Conservation (phyloP, 169 alveolate species). For the Plasmodium coatneyi region DNA sequence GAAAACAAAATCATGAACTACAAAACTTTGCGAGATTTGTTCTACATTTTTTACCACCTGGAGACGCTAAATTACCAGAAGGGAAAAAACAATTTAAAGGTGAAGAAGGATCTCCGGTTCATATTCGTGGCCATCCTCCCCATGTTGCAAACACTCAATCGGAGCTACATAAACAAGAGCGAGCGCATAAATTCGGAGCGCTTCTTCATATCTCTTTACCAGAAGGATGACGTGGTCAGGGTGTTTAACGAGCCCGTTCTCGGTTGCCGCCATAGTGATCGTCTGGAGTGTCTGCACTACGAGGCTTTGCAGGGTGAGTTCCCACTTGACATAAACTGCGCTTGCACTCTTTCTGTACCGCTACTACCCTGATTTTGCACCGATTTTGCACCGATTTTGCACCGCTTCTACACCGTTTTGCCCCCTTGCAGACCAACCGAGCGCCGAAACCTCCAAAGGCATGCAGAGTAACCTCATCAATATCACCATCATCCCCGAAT, state of each 20-base stretch:
- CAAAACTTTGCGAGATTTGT: constrained; percentile 65
- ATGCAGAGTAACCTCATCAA: constrained; percentile 56
- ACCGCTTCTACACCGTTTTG: neutral
- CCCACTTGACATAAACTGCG: neutral
- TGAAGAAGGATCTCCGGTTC: constrained; percentile 43
- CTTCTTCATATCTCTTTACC: constrained; percentile 59
- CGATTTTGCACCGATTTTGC: neutral
- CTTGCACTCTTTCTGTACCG: neutral
- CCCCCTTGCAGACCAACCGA: constrained; percentile 8
- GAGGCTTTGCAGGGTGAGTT: constrained; percentile 36
- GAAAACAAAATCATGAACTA: constrained; percentile 38
- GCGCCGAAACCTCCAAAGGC: constrained; percentile 9
- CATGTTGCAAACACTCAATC: constrained; percentile 31
- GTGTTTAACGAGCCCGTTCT: constrained; percentile 43
- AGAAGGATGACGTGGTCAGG: constrained; percentile 30
- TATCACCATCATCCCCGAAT: constrained; percentile 70
- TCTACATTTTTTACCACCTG: constrained; percentile 48
- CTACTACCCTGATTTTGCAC: neutral
- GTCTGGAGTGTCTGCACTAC: constrained; percentile 56
- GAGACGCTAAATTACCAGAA: constrained; percentile 62
- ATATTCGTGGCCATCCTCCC: constrained; percentile 64
- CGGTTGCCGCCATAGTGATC: constrained; percentile 26
- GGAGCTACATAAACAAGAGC: constrained; percentile 38
- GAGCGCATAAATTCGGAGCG: constrained; percentile 70
- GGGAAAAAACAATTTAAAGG: constrained; percentile 5